Base-by-base conservation (phyloP, 2,329 filamentous ascomycete species). In the Samsoniella hepiali region DNA sequence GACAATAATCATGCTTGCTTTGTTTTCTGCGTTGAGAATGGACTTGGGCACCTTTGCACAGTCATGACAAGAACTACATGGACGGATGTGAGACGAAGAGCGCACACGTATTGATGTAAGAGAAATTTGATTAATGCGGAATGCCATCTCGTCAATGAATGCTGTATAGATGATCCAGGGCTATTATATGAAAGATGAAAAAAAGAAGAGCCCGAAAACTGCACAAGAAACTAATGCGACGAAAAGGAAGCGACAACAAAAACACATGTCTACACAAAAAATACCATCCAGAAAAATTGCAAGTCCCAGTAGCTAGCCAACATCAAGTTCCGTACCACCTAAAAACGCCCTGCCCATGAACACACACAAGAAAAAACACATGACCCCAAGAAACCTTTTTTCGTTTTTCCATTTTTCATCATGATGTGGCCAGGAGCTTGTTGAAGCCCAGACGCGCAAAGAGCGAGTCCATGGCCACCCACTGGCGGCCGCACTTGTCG, bases 401-500 rank as follows among this genome's bases (percentile, higher is more conserved):
- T 29, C 27, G 3, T 17, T 40, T 40, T 8, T 49, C 15, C 22
- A 31, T 47, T 45, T 22, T 47, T 32, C 29, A 27, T 58, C 45
- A 58, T 53, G 32, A 53, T 29, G 27, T 55, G 44, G 64, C 59
- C 11, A 71, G 38, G 49, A 71, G 58, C 67, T 76, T 76, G 68
- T 74, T 76, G 71, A 87, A 85, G 10, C 86, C 86, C 47, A 89
- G 70, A 75, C 87, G 88, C 31, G 85, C 84, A 81, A 97, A 97
- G 67, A 97, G 77, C 68, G 82, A 88, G 76, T 95, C 92, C 93
- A 97, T 97, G 68, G 91, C 90, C 59, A 97, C 93, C 91, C 92
- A 97, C 76, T 93, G 90, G 69, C 91, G 82, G 32, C 93, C 93
- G 75, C 93, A 96, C 79, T 94, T 95, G 71, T 92, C 91, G 69